Base-by-base conservation (phyloP, 2,329 filamentous ascomycete genomes). In the Curvularia verruculosa region DNA sequence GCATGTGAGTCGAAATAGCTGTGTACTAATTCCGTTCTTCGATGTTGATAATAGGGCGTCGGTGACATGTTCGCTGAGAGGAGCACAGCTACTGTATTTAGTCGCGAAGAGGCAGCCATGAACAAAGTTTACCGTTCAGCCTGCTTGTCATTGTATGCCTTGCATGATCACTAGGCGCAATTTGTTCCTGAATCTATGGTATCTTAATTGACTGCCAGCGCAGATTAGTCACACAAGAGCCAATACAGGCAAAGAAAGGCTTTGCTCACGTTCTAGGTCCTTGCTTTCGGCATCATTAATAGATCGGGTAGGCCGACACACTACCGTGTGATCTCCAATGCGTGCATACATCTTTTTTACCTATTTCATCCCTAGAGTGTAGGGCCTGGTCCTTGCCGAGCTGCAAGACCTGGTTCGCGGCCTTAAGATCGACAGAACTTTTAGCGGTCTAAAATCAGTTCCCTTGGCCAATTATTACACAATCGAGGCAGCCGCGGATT, bases 141-240 rank as follows among this genome's bases (percentile, higher is more conserved):
- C 34, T 51, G 61, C 54, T 51, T 61, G 47, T 50, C 44, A 58
- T 63, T 57, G 61, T 58, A 63, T 68, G 59, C 44, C 50, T 34
- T 52, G 58, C 56, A 58, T 51, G 49, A 40, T 31, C 44, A 48
- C 50, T 56, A 54, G 47, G 26, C 54, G 46, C 41, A 18, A 48
- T 52, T 26, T 19, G 53, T 49, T 29, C 51, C 56, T 54, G 49
- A 53, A 24, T 46, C 34, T 21, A 41, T 56, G 26, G 34, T 47
- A 53, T 48, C 49, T 58, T 40, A 37, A 58, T 55, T 47, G 52
- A 49, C 39, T 49, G 19, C 52, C 45, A 41, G 31, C 37, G 48
- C 31, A 21, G 18, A 53, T 60, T 53, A 49, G 54, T 52, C 58
- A 64, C 57, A 58, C 56, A 53, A 59, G 52, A 57, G 52, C 52